Evolutionary conservation across 192 early-diverging fungal species (phyloP), one percentile per base, ranked within the genome.

Genomic region (Obelidium mucronatum): DNA sequence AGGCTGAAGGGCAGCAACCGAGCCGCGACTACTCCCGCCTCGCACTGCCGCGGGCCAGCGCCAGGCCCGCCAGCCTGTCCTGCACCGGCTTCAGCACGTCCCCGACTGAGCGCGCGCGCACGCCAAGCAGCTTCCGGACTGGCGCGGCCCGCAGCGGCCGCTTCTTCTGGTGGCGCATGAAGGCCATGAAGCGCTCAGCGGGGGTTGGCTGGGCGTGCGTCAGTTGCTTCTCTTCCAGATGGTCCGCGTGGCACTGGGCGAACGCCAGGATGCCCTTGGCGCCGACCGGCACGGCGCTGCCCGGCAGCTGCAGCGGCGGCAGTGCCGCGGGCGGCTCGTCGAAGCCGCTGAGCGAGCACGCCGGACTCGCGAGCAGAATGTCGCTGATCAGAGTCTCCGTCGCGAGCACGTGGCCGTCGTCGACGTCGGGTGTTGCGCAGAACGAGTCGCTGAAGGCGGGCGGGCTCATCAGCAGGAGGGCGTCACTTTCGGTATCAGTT

Each of bases 151-250:
- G 19, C 15, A 60, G 11, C 1, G 0, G 58, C 15, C 58, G 15
- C 58, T 13, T 19, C 58, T 60, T 60, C 15, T 60, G 15, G n/a
- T 19, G 13, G 11, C 28, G 15, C 58, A 60, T 60, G 28, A 60
- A 60, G n/a, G 19, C 58, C 58, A 60, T 60, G 28, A 60, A 60
- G 19, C 58, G 58, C 28, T 60, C 58, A 13, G 58, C 19, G 19
- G 22, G 13, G 11, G 58, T 60, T 11, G 58, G 58, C 28, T 28
- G 19, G 15, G n/a, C 58, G 31, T 26, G 19, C n/a, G n/a, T n/a
- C n/a, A n/a, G n/a, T n/a, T n/a, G n/a, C n/a, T n/a, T n/a, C n/a
- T n/a, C n/a, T n/a, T n/a, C n/a, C n/a, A n/a, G n/a, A n/a, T n/a
- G n/a, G n/a, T n/a, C n/a, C n/a, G n/a, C n/a, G n/a, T n/a, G n/a